These are phyloP conservation scores for Allium sativum DNA, from an alignment of 106 monocot species.

Conservation along the genomic window DNA sequence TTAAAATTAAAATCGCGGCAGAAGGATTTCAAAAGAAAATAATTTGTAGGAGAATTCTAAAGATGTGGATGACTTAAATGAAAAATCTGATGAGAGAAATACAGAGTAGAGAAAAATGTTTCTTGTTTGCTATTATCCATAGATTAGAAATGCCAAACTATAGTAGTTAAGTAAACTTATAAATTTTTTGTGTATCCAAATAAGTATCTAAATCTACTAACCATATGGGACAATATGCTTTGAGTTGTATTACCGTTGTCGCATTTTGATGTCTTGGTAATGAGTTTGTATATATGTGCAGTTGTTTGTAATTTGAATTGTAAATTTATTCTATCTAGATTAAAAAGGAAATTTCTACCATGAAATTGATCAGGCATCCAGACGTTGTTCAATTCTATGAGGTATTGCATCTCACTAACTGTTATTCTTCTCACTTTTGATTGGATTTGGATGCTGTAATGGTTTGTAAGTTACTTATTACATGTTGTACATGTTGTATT, in stretches of 20 bases:
- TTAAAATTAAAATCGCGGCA: not conserved
- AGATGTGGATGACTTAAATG: not conserved
- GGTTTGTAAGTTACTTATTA: no score
- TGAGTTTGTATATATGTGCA: not conserved
- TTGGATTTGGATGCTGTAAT: not conserved
- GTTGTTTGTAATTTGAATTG: not conserved
- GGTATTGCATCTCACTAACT: slow-evolving; percentile 42
- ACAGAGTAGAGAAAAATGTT: no score
- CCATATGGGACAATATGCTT: no score
- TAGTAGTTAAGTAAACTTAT: not conserved
- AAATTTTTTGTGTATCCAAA: no score
- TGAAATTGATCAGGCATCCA: slow-evolving; percentile 83
- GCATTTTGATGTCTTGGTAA: not conserved
- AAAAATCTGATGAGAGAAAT: not conserved
- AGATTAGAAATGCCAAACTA: no score
- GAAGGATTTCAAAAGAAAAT: no score
- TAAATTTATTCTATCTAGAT: slow-evolving; percentile 29
- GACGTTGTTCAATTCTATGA: slow-evolving; percentile 68
- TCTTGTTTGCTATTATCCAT: no score
- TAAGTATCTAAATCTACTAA: no score
- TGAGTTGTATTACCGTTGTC: no score
- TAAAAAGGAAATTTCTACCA: slow-evolving; percentile 72
- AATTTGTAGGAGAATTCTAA: no score
- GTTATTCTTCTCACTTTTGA: not conserved
- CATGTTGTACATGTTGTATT: no score